phyloP scores from a whole-genome alignment of 345 rosid species.

The Eucalyptus cladocalyx region DNA sequence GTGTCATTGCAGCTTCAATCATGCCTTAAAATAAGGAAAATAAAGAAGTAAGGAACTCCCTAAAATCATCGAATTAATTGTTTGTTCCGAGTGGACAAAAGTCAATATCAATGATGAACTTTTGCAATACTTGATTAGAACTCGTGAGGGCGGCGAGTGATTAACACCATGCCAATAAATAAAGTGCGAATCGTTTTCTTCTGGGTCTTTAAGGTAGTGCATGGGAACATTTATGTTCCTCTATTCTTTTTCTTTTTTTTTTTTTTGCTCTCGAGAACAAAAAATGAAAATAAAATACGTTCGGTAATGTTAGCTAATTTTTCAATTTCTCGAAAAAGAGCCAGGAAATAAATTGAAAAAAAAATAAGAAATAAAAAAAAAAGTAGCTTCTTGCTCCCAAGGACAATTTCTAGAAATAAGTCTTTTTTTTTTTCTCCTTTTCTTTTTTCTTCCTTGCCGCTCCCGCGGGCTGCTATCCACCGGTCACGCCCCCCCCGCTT shows the following conservation, averaged over 20 bases:
- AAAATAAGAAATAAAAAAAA: too few relatives aligned
- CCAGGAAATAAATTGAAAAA: too few relatives aligned
- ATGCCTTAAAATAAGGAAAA: not conserved
- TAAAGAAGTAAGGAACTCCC: not conserved
- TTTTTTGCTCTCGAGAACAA: fast-evolving
- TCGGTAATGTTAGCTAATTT: too few relatives aligned
- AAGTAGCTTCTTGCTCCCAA: too few relatives aligned
- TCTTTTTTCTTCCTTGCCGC: too few relatives aligned
- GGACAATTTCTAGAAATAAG: too few relatives aligned
- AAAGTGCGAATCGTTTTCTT: not conserved
- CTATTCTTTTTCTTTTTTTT: too few relatives aligned
- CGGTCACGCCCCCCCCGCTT: fast-evolving
- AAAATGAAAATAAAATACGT: too few relatives aligned
- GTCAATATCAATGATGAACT: not conserved
- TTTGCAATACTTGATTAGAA: not conserved
- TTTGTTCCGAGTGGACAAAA: not conserved
- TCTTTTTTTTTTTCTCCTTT: too few relatives aligned
- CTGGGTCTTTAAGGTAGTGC: not conserved
- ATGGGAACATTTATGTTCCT: fast-evolving
- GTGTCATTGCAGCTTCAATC: not conserved
- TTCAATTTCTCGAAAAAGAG: too few relatives aligned
- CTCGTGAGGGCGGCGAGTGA: not conserved
- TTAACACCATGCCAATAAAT: not conserved
- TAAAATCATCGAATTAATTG: not conserved
- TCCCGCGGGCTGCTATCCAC: fast-evolving